Evolutionary conservation across 441 rosid species (phyloP).

Genomic region (Dalechampia spathulata): DNA sequence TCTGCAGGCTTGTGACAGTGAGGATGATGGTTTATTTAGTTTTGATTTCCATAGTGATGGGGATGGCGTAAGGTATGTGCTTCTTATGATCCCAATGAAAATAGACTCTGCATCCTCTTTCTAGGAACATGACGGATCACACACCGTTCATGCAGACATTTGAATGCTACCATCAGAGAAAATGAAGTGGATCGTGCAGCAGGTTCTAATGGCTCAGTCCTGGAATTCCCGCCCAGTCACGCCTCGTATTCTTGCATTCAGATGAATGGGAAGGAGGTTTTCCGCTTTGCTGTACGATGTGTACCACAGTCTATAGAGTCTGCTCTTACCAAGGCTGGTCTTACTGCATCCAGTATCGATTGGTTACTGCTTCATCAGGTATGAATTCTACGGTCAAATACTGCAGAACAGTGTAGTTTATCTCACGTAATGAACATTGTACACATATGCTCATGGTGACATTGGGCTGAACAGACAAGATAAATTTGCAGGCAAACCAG

Average conservation of each 20-base stretch:
- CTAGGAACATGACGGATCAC: conserved; percentile 8
- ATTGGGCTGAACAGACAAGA: not conserved
- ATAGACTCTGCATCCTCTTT: conserved; percentile 4
- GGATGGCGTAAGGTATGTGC: conserved; percentile 57
- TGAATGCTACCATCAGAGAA: conserved; percentile 42
- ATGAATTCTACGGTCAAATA: conserved; percentile 11
- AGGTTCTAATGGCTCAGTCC: conserved; percentile 57
- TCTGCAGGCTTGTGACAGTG: conserved; percentile 72
- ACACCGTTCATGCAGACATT: conserved; percentile 46
- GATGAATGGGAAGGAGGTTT: conserved; percentile 94
- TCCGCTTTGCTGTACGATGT: conserved; percentile 74
- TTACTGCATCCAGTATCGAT: conserved; percentile 54
- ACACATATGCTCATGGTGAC: not conserved
- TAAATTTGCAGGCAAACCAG: conserved; percentile 79
- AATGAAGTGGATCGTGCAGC: conserved; percentile 31
- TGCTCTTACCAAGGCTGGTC: conserved; percentile 78
- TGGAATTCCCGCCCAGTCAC: conserved; percentile 51
- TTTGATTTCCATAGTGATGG: conserved; percentile 89
- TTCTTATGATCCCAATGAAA: not conserved
- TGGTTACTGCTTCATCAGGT: conserved; percentile 99
- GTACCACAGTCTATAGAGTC: conserved; percentile 81
- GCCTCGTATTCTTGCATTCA: conserved; percentile 62
- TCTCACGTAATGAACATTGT: not conserved
- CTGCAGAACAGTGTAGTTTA: not conserved
- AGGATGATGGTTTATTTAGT: conserved; percentile 74